phyloP scores from a whole-genome alignment of 2,329 filamentous ascomycete genomes.

The Penicillium sp. region DNA sequence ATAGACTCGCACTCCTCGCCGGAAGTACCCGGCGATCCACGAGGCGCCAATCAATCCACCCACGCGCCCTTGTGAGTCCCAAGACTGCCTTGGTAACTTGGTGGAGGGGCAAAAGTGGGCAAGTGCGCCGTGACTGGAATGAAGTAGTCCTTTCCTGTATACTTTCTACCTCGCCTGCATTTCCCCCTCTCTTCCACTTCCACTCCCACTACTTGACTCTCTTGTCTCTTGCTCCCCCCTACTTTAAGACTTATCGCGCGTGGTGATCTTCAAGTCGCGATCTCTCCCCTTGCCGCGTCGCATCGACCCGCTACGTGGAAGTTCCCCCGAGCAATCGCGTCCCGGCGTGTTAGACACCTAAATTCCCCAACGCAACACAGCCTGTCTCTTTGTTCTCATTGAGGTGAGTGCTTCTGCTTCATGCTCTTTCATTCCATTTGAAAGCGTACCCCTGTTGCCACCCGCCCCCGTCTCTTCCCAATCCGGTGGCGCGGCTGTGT shows the following conservation, averaged over 20 bases:
- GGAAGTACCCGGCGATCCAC: constrained; percentile 15
- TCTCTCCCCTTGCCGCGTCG: constrained; percentile 23
- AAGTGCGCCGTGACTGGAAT: background rate
- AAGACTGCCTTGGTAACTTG: constrained; percentile 17
- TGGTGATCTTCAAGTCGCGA: constrained; percentile 1
- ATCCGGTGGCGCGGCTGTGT: constrained; percentile 15
- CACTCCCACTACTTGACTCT: background rate
- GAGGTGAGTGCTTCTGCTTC: background rate
- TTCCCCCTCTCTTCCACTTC: background rate
- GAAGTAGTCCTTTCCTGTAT: background rate
- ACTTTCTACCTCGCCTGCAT: background rate
- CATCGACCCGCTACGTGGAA: constrained; percentile 17
- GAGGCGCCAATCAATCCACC: constrained; percentile 25
- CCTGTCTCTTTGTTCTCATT: constrained; percentile 17
- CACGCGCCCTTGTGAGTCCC: constrained; percentile 23
- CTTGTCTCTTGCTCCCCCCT: background rate
- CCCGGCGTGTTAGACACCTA: too few species aligned
- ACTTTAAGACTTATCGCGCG: background rate
- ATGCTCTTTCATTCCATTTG: constrained; percentile 5
- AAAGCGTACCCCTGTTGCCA: constrained; percentile 15
- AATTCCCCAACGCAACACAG: constrained; percentile 8
- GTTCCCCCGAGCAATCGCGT: constrained; percentile 14
- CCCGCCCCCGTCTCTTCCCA: constrained; percentile 9
- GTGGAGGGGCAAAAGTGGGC: constrained; percentile 13
- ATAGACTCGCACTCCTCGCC: too few species aligned